Conservation (phyloP, 106 monocot genomes). For the Phalaenopsis equestris region DNA sequence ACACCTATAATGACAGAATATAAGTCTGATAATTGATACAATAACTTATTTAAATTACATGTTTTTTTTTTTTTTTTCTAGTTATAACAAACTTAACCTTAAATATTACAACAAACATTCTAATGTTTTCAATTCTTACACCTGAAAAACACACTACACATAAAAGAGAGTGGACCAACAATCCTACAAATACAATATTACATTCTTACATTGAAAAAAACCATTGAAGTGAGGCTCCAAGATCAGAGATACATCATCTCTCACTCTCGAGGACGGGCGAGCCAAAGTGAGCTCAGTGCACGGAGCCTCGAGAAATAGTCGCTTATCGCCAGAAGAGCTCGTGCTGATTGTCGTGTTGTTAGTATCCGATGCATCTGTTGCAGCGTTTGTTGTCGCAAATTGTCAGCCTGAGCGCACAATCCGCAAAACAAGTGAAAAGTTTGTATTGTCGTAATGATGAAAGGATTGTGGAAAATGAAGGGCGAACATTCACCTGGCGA, state of each 20-base stretch:
- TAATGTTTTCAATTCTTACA: not conserved
- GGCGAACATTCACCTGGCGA: constrained; percentile 25
- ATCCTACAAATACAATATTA: not conserved
- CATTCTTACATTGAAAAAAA: not conserved
- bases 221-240: too few species aligned
- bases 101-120: not conserved
- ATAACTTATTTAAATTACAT: not conserved
- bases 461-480: not conserved
- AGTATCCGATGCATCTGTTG: constrained; percentile 58
- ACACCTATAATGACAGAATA: not conserved
- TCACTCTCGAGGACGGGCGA: constrained; percentile 46
- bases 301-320: constrained; percentile 56
- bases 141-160: not conserved
- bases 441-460: not conserved
- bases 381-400: constrained; percentile 47
- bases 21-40: not conserved
- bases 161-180: not conserved
- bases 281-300: constrained; percentile 61
- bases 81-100: not conserved
- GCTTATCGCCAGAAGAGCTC: constrained; percentile 49
- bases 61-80: not conserved
- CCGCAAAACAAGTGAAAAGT: not conserved
- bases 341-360: constrained; percentile 56
- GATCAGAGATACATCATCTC: not conserved
- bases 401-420: constrained; percentile 38